phyloP scores from a whole-genome alignment of 2,329 filamentous ascomycete species.

The Phyllosticta citribraziliensis region DNA sequence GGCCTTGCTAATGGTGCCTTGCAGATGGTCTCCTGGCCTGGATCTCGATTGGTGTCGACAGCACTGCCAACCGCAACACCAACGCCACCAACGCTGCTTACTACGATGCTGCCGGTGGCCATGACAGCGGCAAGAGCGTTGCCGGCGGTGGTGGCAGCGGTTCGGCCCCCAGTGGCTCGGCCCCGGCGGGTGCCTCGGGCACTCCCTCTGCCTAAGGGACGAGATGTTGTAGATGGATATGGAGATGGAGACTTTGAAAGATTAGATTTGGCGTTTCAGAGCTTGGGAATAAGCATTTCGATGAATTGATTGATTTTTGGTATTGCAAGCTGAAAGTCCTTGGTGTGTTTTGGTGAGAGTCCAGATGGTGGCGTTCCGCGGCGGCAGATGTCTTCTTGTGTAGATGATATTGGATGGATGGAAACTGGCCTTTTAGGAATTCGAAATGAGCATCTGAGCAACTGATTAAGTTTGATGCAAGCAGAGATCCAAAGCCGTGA shows the following conservation, averaged over 20 bases:
- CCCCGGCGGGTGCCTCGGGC: constrained; percentile 1
- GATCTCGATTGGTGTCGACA: constrained; percentile 15
- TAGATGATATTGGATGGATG: not conserved
- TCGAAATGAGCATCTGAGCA: too few relatives aligned
- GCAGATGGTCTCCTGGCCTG: constrained; percentile 24
- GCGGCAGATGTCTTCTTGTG: not conserved
- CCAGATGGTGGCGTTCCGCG: too few relatives aligned
- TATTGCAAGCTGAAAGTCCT: not conserved
- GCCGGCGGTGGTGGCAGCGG: not conserved
- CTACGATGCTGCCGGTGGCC: constrained; percentile 6
- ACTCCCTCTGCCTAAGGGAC: not conserved
- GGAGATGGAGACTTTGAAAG: not conserved
- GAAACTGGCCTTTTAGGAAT: too few relatives aligned
- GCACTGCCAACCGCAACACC: not conserved
- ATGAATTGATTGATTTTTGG: not conserved
- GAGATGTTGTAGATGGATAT: not conserved
- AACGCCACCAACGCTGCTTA: constrained; percentile 7
- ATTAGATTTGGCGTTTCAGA: not conserved
- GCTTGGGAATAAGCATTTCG: not conserved
- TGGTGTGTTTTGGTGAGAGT: not conserved
- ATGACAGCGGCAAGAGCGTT: constrained; percentile 8
- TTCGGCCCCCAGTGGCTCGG: not conserved
- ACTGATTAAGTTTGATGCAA: too few relatives aligned
- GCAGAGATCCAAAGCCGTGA: not conserved
- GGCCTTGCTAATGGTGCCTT: too few relatives aligned